These are phyloP conservation scores for Xenoacremonium recifei DNA, from an alignment of 2,329 filamentous ascomycete species.

Conservation along the genomic window DNA sequence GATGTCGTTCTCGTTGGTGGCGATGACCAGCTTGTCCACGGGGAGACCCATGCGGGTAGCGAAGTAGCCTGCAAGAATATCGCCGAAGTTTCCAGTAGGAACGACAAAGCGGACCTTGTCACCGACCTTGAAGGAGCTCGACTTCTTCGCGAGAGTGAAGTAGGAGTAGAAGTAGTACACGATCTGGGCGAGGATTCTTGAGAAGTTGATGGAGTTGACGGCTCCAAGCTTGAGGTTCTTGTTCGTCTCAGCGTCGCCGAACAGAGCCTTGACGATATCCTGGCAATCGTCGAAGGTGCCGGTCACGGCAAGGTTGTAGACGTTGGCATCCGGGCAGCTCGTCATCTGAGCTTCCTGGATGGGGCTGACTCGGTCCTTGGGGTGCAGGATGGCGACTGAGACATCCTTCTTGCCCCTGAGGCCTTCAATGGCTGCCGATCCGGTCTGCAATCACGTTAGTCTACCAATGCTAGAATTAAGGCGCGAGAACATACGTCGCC, in stretches of 20 bases:
- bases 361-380: conserved; percentile 82
- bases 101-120: conserved; percentile 82
- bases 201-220: conserved; percentile 97
- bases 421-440: conserved; percentile 71
- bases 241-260: conserved; percentile 84
- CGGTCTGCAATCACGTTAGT: conserved; percentile 49
- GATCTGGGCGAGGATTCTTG: conserved; percentile 92
- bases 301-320: conserved; percentile 84
- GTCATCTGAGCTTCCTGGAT: conserved; percentile 97
- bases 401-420: conserved; percentile 82
- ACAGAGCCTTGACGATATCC: conserved; percentile 83
- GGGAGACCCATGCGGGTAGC: conserved; percentile 88
- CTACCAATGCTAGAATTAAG: background rate
- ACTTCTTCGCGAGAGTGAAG: conserved; percentile 70
- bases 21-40: conserved; percentile 82
- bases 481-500: conserved; percentile 51
- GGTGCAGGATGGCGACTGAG: conserved; percentile 88
- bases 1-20: conserved; percentile 98
- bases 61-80: conserved; percentile 92
- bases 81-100: conserved; percentile 91
- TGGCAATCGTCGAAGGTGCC: conserved; percentile 83
- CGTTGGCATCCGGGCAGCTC: conserved; percentile 81
- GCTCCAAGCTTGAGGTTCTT: conserved; percentile 79
- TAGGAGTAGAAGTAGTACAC: conserved; percentile 97
- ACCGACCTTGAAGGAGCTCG: conserved; percentile 58